phyloP scores from a whole-genome alignment of 169 alveolate genomes.

The Cryptosporidium meleagridis region DNA sequence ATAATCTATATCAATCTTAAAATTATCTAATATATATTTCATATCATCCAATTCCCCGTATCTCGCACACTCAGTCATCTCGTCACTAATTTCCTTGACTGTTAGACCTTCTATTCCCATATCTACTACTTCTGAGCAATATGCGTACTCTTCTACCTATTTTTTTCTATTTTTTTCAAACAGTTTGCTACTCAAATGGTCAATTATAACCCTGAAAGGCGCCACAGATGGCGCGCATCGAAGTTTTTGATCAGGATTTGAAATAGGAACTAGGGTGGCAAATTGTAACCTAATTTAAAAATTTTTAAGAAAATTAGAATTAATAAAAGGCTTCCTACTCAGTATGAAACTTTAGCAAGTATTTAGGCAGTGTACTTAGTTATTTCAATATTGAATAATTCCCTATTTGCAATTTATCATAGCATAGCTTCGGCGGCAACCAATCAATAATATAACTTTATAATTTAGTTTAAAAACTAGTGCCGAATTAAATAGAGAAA shows the following conservation, averaged over 20 bases:
- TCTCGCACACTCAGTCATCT: slow-evolving; percentile 73
- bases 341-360: too few relatives aligned
- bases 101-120: slow-evolving; percentile 9
- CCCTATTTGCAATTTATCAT: neutral
- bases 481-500: neutral
- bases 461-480: too few relatives aligned
- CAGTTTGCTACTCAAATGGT: neutral
- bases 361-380: neutral
- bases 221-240: neutral
- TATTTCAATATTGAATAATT: too few relatives aligned
- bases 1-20: slow-evolving; percentile 25
- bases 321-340: too few relatives aligned
- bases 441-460: neutral
- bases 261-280: neutral
- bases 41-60: slow-evolving; percentile 66
- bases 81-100: slow-evolving; percentile 43
- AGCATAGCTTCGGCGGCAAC: neutral
- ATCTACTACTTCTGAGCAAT: neutral
- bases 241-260: neutral
- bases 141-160: neutral
- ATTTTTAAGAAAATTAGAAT: neutral
- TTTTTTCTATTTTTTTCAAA: neutral
- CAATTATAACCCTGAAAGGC: neutral
- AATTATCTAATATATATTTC: slow-evolving; percentile 24
- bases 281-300: neutral